Evolutionary conservation across 352 stramenopile genomes (phyloP), one percentile per base, ranked within the genome.

Genomic region (Blastocystis sp.): DNA sequence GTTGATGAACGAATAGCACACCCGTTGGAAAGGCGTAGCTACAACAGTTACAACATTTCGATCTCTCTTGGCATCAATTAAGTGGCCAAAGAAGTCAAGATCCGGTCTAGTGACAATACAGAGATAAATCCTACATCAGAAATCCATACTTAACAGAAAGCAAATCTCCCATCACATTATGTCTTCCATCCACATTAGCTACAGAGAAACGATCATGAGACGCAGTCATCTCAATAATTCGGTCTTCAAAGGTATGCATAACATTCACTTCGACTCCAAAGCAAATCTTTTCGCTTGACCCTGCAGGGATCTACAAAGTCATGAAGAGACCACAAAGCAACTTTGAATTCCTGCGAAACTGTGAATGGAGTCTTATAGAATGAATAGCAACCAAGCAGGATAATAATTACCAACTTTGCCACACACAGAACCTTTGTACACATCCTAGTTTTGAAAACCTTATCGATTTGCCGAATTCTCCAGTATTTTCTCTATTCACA

Each of bases 151-250:
- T 63, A 27, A 65, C 16, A 67, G 32, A 27, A 19, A 83, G 71
- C 3, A 83, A 42, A 9, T 42, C 71, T 32, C 16, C 49, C 27
- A 83, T 27, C 11, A 83, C 51, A 24, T 49, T 43, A 6, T 43
- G 19, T 32, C 71, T 35, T 43, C 29, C 46, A 11, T 83, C n/a
- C 14, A 66, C 24, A n/a, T 27, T 21, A 39, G 32, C 21, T 19
- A 83, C n/a, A 14, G 46, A 43, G n/a, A 83, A 83, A n/a, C 65
- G 49, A 42, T 83, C 51, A 43, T 83, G 71, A 7, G 71, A 66
- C 29, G 49, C 43, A 3, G 51, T 49, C 32, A 83, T 66, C 24
- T 35, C 29, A 27, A 83, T 37, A 29, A 67, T 6, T 21, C 58
- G 56, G 51, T 83, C 71, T 46, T 83, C 71, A 51, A 83, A n/a